A percentile compares a stretch with the other conserved stretches of the same genome.
Conservation (phyloP, 1,284 basidiomycete genomes). For the Anthracocystis setariae region DNA sequence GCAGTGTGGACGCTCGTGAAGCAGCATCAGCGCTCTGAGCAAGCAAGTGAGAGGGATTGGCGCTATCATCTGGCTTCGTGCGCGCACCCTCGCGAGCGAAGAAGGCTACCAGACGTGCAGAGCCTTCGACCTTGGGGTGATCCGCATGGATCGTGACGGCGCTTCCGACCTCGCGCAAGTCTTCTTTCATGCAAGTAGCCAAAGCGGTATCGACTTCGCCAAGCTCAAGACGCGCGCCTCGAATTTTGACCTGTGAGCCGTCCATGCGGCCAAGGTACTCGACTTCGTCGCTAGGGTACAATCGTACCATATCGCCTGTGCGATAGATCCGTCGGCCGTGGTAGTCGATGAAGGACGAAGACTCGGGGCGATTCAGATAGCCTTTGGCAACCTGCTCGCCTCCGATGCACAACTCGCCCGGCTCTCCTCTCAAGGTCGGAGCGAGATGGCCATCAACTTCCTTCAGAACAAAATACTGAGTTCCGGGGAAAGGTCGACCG, state of each 20-base stretch:
- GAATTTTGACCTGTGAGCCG: constrained; percentile 62
- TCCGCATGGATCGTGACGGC: constrained; percentile 45
- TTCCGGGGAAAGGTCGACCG: constrained; percentile 59
- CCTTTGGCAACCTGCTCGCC: constrained; percentile 60
- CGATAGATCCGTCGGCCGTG: constrained; percentile 49
- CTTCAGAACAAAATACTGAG: constrained; percentile 54
- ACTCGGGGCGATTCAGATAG: constrained; percentile 49
- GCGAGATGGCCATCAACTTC: constrained; percentile 23
- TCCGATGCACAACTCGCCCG: constrained; percentile 62
- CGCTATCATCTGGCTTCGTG: constrained; percentile 7
- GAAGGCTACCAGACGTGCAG: constrained; percentile 53
- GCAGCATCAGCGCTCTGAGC: constrained; percentile 12
- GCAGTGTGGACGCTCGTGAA: constrained; percentile 12
- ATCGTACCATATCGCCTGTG: constrained; percentile 61
- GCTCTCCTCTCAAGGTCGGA: constrained; percentile 54
- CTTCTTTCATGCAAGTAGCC: constrained; percentile 8
- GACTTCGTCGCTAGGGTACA: constrained; percentile 50
- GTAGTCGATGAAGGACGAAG: constrained; percentile 42
- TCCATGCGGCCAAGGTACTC: constrained; percentile 63
- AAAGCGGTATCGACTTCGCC: constrained; percentile 57
- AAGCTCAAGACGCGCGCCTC: constrained; percentile 64
- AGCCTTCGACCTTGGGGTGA: constrained; percentile 33
- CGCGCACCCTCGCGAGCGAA: constrained; percentile 24
- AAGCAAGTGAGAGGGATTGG: constrained; percentile 9
- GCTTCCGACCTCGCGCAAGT: constrained; percentile 13